Evolutionary conservation across 306 rosid genomes (phyloP), one percentile per base, ranked within the genome.

Genomic region (Herpetospermum pedunculosum): DNA sequence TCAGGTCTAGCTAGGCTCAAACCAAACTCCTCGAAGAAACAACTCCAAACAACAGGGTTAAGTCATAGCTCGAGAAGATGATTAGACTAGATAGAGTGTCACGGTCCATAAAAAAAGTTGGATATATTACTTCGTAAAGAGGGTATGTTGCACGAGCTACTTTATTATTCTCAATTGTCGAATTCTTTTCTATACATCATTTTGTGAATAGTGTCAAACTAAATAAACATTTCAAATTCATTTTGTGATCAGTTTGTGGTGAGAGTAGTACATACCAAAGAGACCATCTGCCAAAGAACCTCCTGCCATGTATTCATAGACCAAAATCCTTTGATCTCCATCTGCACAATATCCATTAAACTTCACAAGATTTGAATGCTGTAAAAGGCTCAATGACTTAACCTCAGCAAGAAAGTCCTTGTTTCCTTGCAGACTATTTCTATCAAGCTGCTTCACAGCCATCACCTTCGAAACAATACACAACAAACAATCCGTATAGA

Each of bases 391-490:
- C 25, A 90, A 73, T 69, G 59, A 78, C 76, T 80, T 80, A 77
- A 93, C 92, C 78, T 89, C 98, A 38, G 55, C 81, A 53, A 93
- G 81, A 72, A 93, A 93, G 34, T 93, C 96, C 82, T 85, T 93
- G 72, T 79, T 80, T 15, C 88, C 98, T 40, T 87, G 94, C 44
- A 80, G 13, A 29, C 94, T 92, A 81, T 87, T 91, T 79, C 96
- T 74, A 68, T 93, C 98, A 0, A 93, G 97, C 84, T 93, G 98
- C 84, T 93, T 93, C 78, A 93, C 97, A 5, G 98, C 98, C 77
- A 90, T 87, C 81, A 88, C 94, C 98, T 92, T 64, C 11, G 71
- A 8, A 13, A 32, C 18, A 8, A 29, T 1, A 75, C 8, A 46
- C 30, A 21, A 74, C 30, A 74, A 44, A 21, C 29, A 15, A 25